Evolutionary conservation across 164 flowering plant species (phyloP).

Genomic region (Magnolia changhungtana): DNA sequence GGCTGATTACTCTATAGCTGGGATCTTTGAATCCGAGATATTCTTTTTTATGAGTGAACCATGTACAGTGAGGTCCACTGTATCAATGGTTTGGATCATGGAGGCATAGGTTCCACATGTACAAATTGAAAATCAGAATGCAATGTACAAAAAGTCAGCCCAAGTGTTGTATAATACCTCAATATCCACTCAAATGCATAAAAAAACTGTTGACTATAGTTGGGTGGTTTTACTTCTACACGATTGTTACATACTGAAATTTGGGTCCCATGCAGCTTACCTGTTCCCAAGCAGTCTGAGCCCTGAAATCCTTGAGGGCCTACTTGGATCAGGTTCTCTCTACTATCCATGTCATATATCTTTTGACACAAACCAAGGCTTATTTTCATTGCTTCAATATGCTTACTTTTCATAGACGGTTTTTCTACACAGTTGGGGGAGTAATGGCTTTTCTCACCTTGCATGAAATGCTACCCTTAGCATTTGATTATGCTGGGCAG

Average conservation of each 20-base stretch:
- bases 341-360: not conserved
- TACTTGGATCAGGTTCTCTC: slow-evolving; percentile 76
- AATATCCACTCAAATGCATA: no score
- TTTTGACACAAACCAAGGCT: not conserved
- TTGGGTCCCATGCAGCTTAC: slow-evolving; percentile 50
- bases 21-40: not conserved
- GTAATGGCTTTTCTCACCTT: slow-evolving; percentile 97
- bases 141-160: not conserved
- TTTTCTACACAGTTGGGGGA: slow-evolving; percentile 74
- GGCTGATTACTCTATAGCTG: no score
- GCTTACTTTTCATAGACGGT: not conserved
- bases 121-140: not conserved
- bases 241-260: not conserved
- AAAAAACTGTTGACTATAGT: not conserved
- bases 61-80: not conserved
- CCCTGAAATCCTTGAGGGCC: slow-evolving; percentile 92
- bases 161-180: not conserved
- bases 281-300: slow-evolving; percentile 82
- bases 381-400: not conserved
- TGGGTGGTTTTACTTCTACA: not conserved
- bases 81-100: not conserved
- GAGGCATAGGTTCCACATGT: not conserved
- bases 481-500: slow-evolving; percentile 95
- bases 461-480: slow-evolving; percentile 97
- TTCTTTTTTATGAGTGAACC: not conserved